Evolutionary conservation across 2,329 filamentous ascomycete genomes (phyloP).

Genomic region (Aureobasidium uvarum): DNA sequence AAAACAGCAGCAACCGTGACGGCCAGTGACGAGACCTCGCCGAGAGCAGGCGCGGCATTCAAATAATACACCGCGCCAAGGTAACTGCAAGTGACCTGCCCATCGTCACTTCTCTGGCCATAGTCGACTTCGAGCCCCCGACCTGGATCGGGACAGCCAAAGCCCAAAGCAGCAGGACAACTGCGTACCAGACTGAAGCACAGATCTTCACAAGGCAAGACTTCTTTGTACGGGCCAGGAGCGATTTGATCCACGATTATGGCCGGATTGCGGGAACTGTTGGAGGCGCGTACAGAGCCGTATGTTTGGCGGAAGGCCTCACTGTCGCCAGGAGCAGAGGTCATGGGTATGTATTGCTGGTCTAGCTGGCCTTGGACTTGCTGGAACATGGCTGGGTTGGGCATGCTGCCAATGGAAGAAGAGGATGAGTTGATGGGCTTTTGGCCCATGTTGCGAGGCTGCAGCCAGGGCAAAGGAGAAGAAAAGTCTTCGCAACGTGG

Average conservation of each 20-base stretch:
- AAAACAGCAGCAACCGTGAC: not conserved
- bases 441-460: conserved; percentile 67
- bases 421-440: conserved; percentile 34
- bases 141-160: conserved; percentile 65
- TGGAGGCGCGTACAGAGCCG: conserved; percentile 36
- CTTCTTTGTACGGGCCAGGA: conserved; percentile 91
- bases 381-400: not conserved
- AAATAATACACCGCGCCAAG: conserved; percentile 40
- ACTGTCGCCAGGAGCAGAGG: conserved; percentile 37
- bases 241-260: conserved; percentile 67
- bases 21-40: not conserved
- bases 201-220: conserved; percentile 82
- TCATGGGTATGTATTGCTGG: conserved; percentile 37
- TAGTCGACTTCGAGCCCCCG: conserved; percentile 53
- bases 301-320: conserved; percentile 37
- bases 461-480: conserved; percentile 55
- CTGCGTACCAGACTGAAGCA: conserved; percentile 83
- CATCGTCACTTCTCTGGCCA: conserved; percentile 39
- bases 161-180: conserved; percentile 74
- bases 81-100: conserved; percentile 39
- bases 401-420: conserved; percentile 6
- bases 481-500: conserved; percentile 87
- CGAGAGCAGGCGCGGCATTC: conserved; percentile 30
- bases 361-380: conserved; percentile 30
- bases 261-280: conserved; percentile 41